Conservation (phyloP, 139 green algal species). For the Haematococcus lacustris region DNA sequence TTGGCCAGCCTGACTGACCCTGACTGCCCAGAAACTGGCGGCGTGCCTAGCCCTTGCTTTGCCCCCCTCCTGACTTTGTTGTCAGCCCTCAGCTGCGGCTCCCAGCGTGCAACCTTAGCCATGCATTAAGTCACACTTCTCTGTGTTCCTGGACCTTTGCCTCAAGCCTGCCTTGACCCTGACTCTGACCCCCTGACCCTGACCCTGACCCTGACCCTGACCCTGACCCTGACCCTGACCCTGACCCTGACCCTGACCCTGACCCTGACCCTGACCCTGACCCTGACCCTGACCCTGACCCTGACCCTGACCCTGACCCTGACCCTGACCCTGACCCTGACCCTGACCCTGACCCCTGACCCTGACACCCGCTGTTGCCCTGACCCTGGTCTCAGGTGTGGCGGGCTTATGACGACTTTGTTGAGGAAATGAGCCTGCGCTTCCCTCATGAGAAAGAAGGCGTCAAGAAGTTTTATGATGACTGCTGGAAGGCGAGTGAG, state of each 20-base stretch:
- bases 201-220: too few relatives aligned
- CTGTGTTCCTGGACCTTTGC: background rate
- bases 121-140: background rate
- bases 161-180: background rate
- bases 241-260: too few relatives aligned
- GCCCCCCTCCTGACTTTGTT: too few relatives aligned
- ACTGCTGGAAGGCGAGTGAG: slow-evolving; percentile 78
- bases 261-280: too few relatives aligned
- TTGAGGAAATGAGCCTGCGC: slow-evolving; percentile 63
- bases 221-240: too few relatives aligned
- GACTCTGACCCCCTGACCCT: background rate
- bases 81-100: too few relatives aligned
- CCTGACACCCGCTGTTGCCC: background rate
- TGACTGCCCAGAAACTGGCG: too few relatives aligned
- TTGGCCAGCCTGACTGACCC: too few relatives aligned
- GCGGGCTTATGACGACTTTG: slow-evolving; percentile 84
- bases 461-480: slow-evolving; percentile 87
- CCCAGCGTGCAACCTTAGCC: background rate
- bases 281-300: background rate
- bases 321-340: too few relatives aligned
- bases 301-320: background rate
- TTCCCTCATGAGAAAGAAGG: slow-evolving; percentile 85
- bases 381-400: slow-evolving; percentile 45
- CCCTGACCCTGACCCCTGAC: background rate
- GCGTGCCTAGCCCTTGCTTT: too few relatives aligned